These are phyloP conservation scores for Fusarium begoniae DNA, from an alignment of 2,329 filamentous ascomycete genomes.

Conservation along the genomic window DNA sequence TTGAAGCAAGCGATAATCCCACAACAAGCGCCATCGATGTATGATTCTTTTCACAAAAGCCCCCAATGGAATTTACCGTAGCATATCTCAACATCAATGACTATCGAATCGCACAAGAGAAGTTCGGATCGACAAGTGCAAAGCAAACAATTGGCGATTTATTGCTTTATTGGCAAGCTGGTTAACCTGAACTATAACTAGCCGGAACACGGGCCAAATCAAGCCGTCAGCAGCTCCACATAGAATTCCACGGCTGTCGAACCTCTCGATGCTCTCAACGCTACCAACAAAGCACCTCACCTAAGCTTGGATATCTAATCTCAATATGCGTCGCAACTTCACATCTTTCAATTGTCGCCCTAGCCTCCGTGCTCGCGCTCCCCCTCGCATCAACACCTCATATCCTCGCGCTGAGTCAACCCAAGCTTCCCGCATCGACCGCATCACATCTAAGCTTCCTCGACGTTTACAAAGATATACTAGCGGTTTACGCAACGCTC, in stretches of 20 bases:
- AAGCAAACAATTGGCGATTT: neutral
- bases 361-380: slow-evolving; percentile 18
- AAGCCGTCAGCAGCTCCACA: slow-evolving; percentile 28
- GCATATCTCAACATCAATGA: neutral
- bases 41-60: no score
- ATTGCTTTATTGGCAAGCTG: neutral
- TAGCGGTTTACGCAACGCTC: slow-evolving; percentile 75
- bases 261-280: neutral
- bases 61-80: no score
- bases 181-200: slow-evolving; percentile 18
- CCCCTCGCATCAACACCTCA: slow-evolving; percentile 2
- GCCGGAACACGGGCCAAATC: neutral
- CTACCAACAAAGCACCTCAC: neutral
- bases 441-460: slow-evolving; percentile 67
- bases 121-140: neutral
- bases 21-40: neutral
- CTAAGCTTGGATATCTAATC: neutral
- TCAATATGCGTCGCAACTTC: slow-evolving; percentile 41
- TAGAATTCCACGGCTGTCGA: neutral
- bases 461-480: slow-evolving; percentile 75
- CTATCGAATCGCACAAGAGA: neutral
- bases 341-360: slow-evolving; percentile 36
- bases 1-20: neutral
- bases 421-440: slow-evolving; percentile 52
- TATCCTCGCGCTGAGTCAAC: slow-evolving; percentile 40